phyloP scores from a whole-genome alignment of 2,329 filamentous ascomycete genomes.

The Epichloe coenophiala region DNA sequence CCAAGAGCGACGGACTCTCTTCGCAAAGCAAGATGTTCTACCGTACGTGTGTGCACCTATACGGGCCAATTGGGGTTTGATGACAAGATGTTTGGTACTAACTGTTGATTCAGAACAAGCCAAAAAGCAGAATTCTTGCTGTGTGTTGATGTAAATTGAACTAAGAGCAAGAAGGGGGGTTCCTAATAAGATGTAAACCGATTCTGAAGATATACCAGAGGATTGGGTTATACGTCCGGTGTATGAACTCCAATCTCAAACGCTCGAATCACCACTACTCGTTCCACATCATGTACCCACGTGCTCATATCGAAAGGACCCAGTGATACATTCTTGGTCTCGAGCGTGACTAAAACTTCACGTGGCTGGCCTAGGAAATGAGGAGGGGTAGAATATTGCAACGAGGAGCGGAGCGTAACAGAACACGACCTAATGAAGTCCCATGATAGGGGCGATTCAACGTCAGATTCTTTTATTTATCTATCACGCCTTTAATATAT shows the following conservation, averaged over 20 bases:
- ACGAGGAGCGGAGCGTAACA: not conserved
- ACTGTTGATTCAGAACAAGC: constrained; percentile 37
- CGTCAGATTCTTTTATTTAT: not conserved
- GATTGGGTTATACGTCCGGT: not conserved
- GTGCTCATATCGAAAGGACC: not conserved
- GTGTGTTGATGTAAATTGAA: constrained; percentile 46
- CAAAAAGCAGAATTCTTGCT: constrained; percentile 73
- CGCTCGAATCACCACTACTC: not conserved
- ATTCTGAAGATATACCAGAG: not conserved
- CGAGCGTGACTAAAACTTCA: not conserved
- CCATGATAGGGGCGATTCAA: not conserved
- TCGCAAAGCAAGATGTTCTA: constrained; percentile 98
- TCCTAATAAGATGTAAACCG: not conserved
- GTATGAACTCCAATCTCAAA: not conserved
- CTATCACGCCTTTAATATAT: not conserved
- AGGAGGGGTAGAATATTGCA: not conserved
- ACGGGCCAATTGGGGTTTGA: not conserved
- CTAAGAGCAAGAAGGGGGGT: not conserved
- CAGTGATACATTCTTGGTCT: not conserved
- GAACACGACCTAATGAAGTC: not conserved
- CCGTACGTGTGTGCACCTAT: constrained; percentile 34
- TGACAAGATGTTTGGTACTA: constrained; percentile 4
- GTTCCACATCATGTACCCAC: not conserved
- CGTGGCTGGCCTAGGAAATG: not conserved
- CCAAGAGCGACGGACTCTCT: constrained; percentile 84